phyloP scores from a whole-genome alignment of 1,284 basidiomycete species.

The Porodaedalea pini region DNA sequence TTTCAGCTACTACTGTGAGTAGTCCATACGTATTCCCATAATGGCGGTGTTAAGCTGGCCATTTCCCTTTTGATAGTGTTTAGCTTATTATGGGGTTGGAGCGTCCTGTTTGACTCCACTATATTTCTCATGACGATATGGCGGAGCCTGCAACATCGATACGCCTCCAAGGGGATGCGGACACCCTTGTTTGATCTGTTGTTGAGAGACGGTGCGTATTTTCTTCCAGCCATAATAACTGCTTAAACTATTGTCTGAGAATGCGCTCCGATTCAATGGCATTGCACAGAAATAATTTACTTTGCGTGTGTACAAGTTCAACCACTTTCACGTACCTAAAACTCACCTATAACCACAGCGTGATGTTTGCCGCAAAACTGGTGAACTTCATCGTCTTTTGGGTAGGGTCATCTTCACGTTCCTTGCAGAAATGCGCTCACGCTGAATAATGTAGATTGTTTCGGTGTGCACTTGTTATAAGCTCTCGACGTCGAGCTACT shows the following conservation, averaged over 20 bases:
- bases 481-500: too few relatives aligned
- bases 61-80: background rate
- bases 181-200: slow-evolving; percentile 4
- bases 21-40: too few relatives aligned
- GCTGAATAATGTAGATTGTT: background rate
- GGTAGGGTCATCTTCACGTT: slow-evolving; percentile 5
- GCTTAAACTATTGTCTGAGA: background rate
- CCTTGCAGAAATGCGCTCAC: background rate
- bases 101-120: background rate
- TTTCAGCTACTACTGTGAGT: too few relatives aligned
- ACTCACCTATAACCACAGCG: background rate
- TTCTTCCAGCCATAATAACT: background rate
- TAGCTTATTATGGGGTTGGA: background rate
- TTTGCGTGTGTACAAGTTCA: slow-evolving; percentile 9
- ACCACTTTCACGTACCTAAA: background rate
- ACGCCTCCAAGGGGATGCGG: background rate
- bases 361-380: slow-evolving; percentile 13
- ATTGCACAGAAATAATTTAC: slow-evolving; percentile 3
- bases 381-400: slow-evolving; percentile 12
- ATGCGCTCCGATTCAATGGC: background rate
- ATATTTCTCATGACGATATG: background rate
- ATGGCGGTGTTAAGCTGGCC: background rate
- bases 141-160: background rate
- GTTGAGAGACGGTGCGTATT: slow-evolving; percentile 9
- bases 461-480: background rate